Percentiles rank a stretch among this genome's conserved stretches.
These are phyloP conservation scores for Solanum rostratum DNA, from an alignment of 257 asterid genomes.

Conservation along the genomic window DNA sequence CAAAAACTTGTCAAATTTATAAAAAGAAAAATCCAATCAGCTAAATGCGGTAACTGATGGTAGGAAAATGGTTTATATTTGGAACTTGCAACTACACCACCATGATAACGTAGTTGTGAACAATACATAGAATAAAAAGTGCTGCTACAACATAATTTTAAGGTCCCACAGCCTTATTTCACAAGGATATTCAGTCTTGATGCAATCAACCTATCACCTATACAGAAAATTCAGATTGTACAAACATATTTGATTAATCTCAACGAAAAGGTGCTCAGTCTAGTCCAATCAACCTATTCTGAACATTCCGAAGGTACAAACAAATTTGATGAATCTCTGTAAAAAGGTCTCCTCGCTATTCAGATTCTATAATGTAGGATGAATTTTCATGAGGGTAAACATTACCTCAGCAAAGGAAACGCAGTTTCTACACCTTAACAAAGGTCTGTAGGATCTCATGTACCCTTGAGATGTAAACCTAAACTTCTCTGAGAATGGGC, in stretches of 20 bases:
- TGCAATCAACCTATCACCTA: not conserved
- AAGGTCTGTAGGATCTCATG: not conserved
- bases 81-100: not conserved
- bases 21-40: not conserved
- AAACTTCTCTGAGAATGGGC: conserved; percentile 80
- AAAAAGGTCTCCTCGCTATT: not conserved
- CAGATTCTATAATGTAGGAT: not conserved
- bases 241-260: not conserved
- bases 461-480: conserved; percentile 8
- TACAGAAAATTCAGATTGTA: not conserved
- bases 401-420: not conserved
- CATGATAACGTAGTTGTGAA: not conserved
- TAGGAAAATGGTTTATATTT: not conserved
- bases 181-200: not conserved
- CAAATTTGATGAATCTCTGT: not conserved
- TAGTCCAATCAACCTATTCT: not conserved
- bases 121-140: not conserved
- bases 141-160: not conserved
- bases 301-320: not conserved
- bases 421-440: not conserved
- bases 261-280: not conserved
- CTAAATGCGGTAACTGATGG: not conserved
- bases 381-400: not conserved
- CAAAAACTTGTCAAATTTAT: not conserved
- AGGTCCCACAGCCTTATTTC: not conserved